Conservation (phyloP, 768 basidiomycete genomes). For the Mycena haematopus region DNA sequence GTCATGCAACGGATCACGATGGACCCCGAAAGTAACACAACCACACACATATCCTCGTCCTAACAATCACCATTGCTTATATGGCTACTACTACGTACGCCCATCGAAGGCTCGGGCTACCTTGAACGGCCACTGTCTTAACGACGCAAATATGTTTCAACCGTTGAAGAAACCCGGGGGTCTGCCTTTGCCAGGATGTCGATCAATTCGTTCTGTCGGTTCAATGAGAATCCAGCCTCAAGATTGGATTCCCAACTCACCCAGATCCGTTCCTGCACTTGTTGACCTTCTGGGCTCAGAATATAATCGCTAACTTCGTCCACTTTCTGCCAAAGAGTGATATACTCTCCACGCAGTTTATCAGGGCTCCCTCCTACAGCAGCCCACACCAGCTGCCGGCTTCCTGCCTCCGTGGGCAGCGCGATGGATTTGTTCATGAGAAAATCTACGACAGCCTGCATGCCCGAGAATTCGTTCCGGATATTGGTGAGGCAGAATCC, state of each 20-base stretch:
- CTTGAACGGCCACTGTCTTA: too few species aligned
- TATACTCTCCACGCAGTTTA: conserved; percentile 39
- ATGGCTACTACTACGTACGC: too few species aligned
- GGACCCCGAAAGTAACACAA: neutral
- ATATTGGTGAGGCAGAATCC: conserved; percentile 33
- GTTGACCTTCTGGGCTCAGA: conserved; percentile 35
- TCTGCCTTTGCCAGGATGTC: conserved; percentile 12
- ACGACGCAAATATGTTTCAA: conserved; percentile 5
- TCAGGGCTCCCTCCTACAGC: conserved; percentile 35
- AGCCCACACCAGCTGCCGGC: conserved; percentile 41
- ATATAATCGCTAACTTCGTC: conserved; percentile 38
- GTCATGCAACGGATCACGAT: neutral
- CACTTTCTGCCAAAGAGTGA: conserved; percentile 32
- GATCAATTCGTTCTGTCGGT: conserved; percentile 16
- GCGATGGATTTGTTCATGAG: conserved; percentile 25
- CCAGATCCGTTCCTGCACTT: conserved; percentile 39
- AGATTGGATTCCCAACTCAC: conserved; percentile 23
- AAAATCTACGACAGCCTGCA: conserved; percentile 11
- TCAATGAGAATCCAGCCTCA: neutral
- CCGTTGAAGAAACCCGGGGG: neutral
- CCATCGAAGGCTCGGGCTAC: too few species aligned
- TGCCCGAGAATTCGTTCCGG: conserved; percentile 6
- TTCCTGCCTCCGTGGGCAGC: conserved; percentile 33
- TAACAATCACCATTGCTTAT: too few species aligned
- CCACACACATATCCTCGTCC: too few species aligned